A percentile compares a stretch with the other conserved stretches of the same genome.
Conservation (phyloP, 768 basidiomycete species). For the Sarcodon sp. region DNA sequence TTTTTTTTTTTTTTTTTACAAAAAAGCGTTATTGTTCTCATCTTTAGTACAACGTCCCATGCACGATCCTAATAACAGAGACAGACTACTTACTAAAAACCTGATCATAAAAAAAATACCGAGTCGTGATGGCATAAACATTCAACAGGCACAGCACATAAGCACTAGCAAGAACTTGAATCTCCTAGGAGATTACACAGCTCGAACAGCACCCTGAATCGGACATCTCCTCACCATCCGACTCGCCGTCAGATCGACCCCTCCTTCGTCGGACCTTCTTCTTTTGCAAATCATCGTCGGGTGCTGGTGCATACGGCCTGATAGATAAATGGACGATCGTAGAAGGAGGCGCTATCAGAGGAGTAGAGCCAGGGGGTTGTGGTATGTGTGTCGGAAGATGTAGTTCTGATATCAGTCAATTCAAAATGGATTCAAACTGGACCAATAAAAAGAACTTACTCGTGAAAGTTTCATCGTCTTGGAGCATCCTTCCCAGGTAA, state of each 20-base stretch:
- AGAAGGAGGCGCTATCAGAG: slow-evolving; percentile 19
- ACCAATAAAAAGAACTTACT: slow-evolving; percentile 28
- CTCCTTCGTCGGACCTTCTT: slow-evolving; percentile 32
- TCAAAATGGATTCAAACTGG: neutral
- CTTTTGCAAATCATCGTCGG: slow-evolving; percentile 36
- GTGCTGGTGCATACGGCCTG: slow-evolving; percentile 38
- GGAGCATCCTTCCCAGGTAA: slow-evolving; percentile 69
- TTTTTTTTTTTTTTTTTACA: no score
- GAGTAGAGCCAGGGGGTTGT: slow-evolving; percentile 3
- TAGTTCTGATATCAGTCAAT: slow-evolving; percentile 11
- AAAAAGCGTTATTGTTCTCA: no score
- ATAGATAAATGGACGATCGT: slow-evolving; percentile 73
- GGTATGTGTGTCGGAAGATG: slow-evolving; percentile 16
- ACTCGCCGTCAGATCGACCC: slow-evolving; percentile 7
- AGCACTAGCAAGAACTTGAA: no score
- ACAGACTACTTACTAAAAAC: no score
- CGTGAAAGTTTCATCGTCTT: slow-evolving; percentile 67
- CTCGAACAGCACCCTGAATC: slow-evolving; percentile 22
- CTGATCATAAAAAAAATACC: no score
- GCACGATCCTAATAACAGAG: no score
- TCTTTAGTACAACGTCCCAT: no score
- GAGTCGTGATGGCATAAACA: no score
- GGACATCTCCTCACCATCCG: slow-evolving; percentile 11
- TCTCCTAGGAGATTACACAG: slow-evolving; percentile 24
- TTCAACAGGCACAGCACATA: no score